These are phyloP conservation scores for Cystofilobasidium bisporidii DNA, from an alignment of 768 basidiomycete species.

Conservation along the genomic window DNA sequence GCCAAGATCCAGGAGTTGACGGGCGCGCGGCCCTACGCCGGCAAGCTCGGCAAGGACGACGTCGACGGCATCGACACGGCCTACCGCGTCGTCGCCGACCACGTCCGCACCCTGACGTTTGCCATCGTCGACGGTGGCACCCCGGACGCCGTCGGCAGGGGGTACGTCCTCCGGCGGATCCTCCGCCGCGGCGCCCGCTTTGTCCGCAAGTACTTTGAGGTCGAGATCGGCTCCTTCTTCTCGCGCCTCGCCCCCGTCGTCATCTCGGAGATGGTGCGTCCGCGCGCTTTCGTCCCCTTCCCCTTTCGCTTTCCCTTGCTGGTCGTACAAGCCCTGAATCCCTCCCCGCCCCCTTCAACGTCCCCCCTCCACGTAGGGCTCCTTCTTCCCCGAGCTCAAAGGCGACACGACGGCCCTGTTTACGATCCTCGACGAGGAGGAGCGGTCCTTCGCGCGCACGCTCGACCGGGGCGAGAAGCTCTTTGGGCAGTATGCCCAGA, in stretches of 20 bases:
- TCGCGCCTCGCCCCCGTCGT: conserved; percentile 82
- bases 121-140: conserved; percentile 94
- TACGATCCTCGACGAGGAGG: conserved; percentile 94
- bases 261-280: conserved; percentile 71
- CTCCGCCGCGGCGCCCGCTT: conserved; percentile 89
- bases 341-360: too few species aligned
- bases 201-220: conserved; percentile 86
- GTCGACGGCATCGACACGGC: conserved; percentile 91
- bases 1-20: conserved; percentile 75
- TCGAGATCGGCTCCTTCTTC: conserved; percentile 89
- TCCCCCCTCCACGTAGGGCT: conserved; percentile 48
- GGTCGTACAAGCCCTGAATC: neutral
- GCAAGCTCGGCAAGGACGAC: conserved; percentile 92
- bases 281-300: neutral
- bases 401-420: conserved; percentile 67
- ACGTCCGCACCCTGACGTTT: conserved; percentile 87
- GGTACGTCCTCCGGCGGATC: conserved; percentile 92
- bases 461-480: conserved; percentile 92
- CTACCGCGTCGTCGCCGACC: conserved; percentile 93
- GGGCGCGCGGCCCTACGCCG: conserved; percentile 73
- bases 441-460: conserved; percentile 93
- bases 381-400: conserved; percentile 77
- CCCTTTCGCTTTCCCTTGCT: conserved; percentile 16
- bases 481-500: conserved; percentile 74
- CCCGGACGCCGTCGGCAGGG: conserved; percentile 90